Base-by-base conservation (phyloP, 1,284 basidiomycete genomes). In the Pholiota adiposa region DNA sequence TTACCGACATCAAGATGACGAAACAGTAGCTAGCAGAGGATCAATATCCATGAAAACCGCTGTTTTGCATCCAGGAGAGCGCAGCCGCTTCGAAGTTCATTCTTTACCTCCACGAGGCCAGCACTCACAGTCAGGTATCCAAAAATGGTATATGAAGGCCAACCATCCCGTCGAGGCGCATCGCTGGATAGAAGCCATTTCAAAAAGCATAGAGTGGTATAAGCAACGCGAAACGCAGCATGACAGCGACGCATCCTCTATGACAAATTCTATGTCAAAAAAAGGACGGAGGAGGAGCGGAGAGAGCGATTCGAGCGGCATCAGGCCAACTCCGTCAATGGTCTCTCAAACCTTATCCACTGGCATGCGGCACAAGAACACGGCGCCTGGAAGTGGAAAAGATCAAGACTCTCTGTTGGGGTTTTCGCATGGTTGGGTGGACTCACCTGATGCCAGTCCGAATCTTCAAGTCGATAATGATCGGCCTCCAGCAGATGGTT, bases 1-100 rank as follows among this genome's bases (percentile, higher is more conserved):
- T 72, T 97, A 95, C 71, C 91, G 93, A 34, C 90, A 92, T 68
- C 93, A 96, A 68, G 94, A 96, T 64, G 97, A 98, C 69, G 96
- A 98, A 75, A 85, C 86, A 9, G 79, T 96, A 34, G 89, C 94
- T 1, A 91, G 89, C 51, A 85, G 97, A 31, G 96, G 96, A 0
- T 92, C 94, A 0, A 94, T 98, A 62, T 87, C 92, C 1, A 91
- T 98, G 88, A 89, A 88, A 65, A 90, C 86, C 1, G 95, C 94
- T 0, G 76, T 83, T 19, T 75, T 95, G 9, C 88, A 87, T 63
- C 62, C 76, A 14, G 74, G 81, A 23, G 77, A 77, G 8, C 87
- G 87, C 60, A 78, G 88, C 19, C 88, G 93, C 16, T 96, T 98
- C 70, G 94, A 96, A 71, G 84, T 98, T 9, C 87, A 90, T 63